Evolutionary conservation across 306 rosid species (phyloP), one percentile per base, ranked within the genome.

Genomic region (Hippophae tibetana): DNA sequence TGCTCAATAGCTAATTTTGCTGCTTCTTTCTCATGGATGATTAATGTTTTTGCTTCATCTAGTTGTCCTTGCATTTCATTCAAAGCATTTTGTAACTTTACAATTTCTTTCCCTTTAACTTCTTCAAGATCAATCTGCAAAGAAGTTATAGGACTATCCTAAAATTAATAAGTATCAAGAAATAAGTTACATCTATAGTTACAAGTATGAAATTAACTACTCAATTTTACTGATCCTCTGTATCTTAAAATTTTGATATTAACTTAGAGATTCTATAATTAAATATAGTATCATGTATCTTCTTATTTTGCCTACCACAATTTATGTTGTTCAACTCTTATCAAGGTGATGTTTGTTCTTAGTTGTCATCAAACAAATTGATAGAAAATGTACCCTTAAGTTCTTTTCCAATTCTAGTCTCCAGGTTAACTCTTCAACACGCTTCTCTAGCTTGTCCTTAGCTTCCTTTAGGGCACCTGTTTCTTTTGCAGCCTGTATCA

Each of bases 381-480:
- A 50, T 41, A 66, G 42, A 64, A 31, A 53, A n/a, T 13, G 7
- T 85, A 82, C 94, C 86, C 94, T 76, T 81, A 78, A 58, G 78
- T 85, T 87, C 72, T 89, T 89, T 31, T 31, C 38, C 38, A 31
- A 31, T 31, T 31, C 38, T 31, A 31, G 38, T 31, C 38, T 31
- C 38, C 38, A 31, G 3, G 38, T 31, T 4, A 31, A 31, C 38
- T 31, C 38, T 31, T 31, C 38, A 31, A 31, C 38, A 2, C 38
- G 38, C 38, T 31, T 31, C 38, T 89, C 96, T 80, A 89, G 70
- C 74, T 85, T 89, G 83, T 89, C 96, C 82, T 89, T 89, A 2
- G 96, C 96, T 69, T 85, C 96, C 80, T 83, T 89, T 54, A 89
- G 96, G 52, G 94, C 96, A 7, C 96, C 96, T 0, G 94, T 79